Conservation (phyloP, 257 asterid genomes). For the Solanum sparsipilum region DNA sequence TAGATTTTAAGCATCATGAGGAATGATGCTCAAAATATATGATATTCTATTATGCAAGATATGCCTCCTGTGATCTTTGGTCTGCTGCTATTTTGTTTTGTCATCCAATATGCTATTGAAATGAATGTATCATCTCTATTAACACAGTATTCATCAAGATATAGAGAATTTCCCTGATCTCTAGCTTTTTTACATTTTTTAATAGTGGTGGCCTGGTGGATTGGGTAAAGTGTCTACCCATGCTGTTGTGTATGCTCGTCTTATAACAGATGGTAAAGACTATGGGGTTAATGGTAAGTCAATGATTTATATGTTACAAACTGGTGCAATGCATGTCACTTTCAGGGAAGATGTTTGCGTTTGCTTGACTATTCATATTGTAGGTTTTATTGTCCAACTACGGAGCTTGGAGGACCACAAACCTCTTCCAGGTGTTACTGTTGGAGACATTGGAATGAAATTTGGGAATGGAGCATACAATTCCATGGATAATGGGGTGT, state of each 20-base stretch:
- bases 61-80: neutral
- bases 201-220: slow-evolving; percentile 99
- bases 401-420: slow-evolving; percentile 86
- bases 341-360: neutral
- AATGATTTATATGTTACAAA: neutral
- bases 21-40: neutral
- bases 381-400: slow-evolving; percentile 86
- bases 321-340: neutral
- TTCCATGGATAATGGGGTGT: slow-evolving; percentile 93
- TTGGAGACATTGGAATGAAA: slow-evolving; percentile 97
- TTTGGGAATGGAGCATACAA: slow-evolving; percentile 98
- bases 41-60: neutral
- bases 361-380: neutral
- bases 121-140: neutral
- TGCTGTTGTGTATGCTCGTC: slow-evolving; percentile 87
- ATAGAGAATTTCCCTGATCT: neutral
- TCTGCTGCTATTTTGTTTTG: neutral
- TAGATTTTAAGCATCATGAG: neutral
- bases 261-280: slow-evolving; percentile 67
- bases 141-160: neutral
- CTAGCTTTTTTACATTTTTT: neutral
- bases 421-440: slow-evolving; percentile 83
- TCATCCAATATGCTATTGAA: neutral
- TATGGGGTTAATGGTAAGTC: slow-evolving; percentile 79
- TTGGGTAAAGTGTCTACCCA: slow-evolving; percentile 95